Evolutionary conservation across 2,329 filamentous ascomycete genomes (phyloP), one percentile per base, ranked within the genome.

Genomic region (Cladobotryum protrusum): DNA sequence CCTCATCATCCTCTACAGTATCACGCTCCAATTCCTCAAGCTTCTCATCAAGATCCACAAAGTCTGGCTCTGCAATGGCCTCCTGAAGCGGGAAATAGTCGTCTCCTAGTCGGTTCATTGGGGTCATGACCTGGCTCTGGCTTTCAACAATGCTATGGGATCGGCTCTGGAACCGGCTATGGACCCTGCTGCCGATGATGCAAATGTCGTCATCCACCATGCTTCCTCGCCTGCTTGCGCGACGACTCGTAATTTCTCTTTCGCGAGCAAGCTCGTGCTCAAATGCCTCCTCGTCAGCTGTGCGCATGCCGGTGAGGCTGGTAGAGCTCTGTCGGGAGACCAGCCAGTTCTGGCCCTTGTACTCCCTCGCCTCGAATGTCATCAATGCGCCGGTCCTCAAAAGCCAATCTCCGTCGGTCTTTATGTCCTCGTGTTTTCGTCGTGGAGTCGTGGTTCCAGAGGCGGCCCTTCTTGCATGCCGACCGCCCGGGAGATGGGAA

Each of bases 331-430:
- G 79, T 43, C 81, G 74, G 19, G 81, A 80, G n/a, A 79, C 71
- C 17, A 87, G 75, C 84, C 84, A 87, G 13, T 77, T 70, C 64
- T 87, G 83, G 13, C 84, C 84, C 65, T 86, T 86, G 59, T 72
- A 82, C 61, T 87, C 83, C 50, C 83, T 72, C 15, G 82, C 73
- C 61, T 83, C 80, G 46, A 75, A 76, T 50, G 78, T 78, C 57
- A 87, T 77, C 43, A 83, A 62, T 6, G 81, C 81, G 43, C 82
- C 83, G 1, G 82, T 77, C 29, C 82, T 75, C 19, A 84, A 70
- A 42, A 87, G 68, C 83, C 83, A 87, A 65, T 85, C 82, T 50
- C 77, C 79, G 57, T 83, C 76, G 50, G 70, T 70, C 35, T 66
- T 66, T 54, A 76, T 70, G 48, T 63, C 62, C 36, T 67, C 66